Conservation (phyloP, 768 basidiomycete genomes). For the Xerocomus spinulosus region DNA sequence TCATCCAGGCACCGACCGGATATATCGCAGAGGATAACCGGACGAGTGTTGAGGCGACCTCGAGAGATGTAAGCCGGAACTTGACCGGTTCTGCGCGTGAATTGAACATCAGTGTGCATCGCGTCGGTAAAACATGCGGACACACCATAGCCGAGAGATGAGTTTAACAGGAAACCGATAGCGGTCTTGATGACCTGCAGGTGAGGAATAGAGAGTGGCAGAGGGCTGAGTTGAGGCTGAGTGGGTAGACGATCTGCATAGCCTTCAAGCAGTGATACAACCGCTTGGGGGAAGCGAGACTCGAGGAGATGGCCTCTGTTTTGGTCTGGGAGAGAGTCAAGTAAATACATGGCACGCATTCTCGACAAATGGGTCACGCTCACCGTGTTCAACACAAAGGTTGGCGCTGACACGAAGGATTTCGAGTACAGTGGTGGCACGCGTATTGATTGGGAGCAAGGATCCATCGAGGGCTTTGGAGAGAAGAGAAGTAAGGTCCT, state of each 20-base stretch:
- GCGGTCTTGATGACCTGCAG: conserved; percentile 73
- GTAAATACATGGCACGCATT: conserved; percentile 1
- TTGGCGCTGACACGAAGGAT: conserved; percentile 78
- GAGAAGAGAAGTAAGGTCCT: conserved; percentile 58
- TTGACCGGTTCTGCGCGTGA: conserved; percentile 60
- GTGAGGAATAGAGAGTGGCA: conserved; percentile 54
- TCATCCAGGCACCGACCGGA: conserved; percentile 67
- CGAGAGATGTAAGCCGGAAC: conserved; percentile 59
- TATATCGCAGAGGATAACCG: conserved; percentile 66
- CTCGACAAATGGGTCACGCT: conserved; percentile 17
- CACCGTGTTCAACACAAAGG: conserved; percentile 80
- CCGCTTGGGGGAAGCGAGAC: conserved; percentile 61
- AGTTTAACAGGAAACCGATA: conserved; percentile 75
- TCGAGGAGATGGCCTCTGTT: conserved; percentile 71
- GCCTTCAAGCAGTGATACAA: conserved; percentile 63
- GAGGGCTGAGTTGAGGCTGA: conserved; percentile 35
- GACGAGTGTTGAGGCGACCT: conserved; percentile 64
- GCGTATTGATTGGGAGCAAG: conserved; percentile 41
- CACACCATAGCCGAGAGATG: conserved; percentile 72
- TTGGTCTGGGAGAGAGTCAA: conserved; percentile 46
- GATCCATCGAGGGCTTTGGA: conserved; percentile 49
- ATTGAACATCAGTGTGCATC: conserved; percentile 1
- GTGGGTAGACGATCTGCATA: conserved; percentile 48
- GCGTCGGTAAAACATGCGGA: conserved; percentile 1
- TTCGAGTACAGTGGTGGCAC: conserved; percentile 55